Conservation (phyloP, 345 rosid genomes). For the Sonneratia caseolaris region DNA sequence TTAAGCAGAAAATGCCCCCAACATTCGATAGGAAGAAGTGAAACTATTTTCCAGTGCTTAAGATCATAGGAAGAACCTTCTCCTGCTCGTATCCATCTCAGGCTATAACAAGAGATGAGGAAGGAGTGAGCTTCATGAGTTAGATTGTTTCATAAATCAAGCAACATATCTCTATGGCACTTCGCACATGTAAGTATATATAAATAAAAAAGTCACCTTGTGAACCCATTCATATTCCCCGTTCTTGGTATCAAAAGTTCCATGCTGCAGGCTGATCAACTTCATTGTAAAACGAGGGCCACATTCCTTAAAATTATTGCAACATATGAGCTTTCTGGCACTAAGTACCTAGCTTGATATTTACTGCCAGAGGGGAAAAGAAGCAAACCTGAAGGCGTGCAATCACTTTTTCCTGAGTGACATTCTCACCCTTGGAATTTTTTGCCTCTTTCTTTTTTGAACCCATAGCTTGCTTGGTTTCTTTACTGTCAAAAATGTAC, state of each 20-base stretch:
- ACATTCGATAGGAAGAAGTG: no score
- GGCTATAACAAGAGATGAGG: conserved; percentile 32
- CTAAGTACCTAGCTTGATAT: no score
- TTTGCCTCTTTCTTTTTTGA: conserved; percentile 34
- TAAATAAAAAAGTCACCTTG: background rate
- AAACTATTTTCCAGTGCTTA: background rate
- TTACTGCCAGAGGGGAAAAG: background rate
- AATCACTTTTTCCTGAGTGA: conserved; percentile 38
- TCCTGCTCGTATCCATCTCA: conserved; percentile 92
- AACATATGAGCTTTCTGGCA: background rate
- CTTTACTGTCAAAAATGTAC: conserved; percentile 76
- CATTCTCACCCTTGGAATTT: conserved; percentile 33
- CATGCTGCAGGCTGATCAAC: conserved; percentile 70
- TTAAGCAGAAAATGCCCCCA: no score
- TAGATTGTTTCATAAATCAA: background rate
- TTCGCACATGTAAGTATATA: background rate
- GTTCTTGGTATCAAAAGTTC: conserved; percentile 76
- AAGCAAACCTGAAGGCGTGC: conserved; percentile 74
- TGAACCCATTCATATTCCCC: conserved; percentile 98
- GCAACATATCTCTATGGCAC: background rate
- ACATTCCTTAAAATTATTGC: conserved; percentile 45
- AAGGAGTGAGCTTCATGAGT: background rate
- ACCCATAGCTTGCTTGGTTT: conserved; percentile 31
- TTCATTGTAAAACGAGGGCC: conserved; percentile 88
- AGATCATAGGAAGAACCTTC: conserved; percentile 81